Percentiles rank a stretch among this genome's conserved stretches.
Evolutionary conservation across 495 filamentous ascomycete species (phyloP).

Genomic region (Pyronema domesticum): DNA sequence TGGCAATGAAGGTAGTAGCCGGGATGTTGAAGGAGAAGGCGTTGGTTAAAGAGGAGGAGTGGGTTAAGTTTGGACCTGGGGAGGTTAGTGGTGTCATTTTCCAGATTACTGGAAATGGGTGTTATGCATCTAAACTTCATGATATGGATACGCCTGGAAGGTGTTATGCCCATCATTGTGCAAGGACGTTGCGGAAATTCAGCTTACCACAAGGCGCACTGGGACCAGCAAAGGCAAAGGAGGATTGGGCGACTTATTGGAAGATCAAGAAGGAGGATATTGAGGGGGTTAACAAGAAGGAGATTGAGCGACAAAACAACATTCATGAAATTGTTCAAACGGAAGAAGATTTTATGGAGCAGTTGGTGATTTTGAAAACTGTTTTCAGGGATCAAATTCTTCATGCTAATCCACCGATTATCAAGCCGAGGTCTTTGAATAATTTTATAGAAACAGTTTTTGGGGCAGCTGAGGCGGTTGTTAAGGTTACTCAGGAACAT

Average conservation of each 20-base stretch:
- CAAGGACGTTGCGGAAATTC: constrained; percentile 83
- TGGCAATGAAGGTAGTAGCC: constrained; percentile 60
- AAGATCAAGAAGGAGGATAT: constrained; percentile 59
- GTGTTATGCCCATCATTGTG: constrained; percentile 90
- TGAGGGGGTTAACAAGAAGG: constrained; percentile 56
- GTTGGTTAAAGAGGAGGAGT: constrained; percentile 81
- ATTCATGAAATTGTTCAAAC: constrained; percentile 91
- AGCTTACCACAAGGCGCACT: constrained; percentile 36
- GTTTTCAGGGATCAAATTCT: constrained; percentile 74
- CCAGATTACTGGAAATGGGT: constrained; percentile 83
- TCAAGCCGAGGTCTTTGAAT: constrained; percentile 50
- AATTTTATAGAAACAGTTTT: constrained; percentile 77
- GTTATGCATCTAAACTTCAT: constrained; percentile 73
- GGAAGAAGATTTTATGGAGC: constrained; percentile 77
- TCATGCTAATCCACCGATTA: constrained; percentile 58
- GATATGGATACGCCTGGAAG: constrained; percentile 51
- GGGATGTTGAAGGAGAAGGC: constrained; percentile 66
- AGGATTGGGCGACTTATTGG: constrained; percentile 89
- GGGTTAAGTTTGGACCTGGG: constrained; percentile 76
- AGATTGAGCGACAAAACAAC: constrained; percentile 83
- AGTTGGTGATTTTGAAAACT: constrained; percentile 62
- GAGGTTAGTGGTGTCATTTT: constrained; percentile 72
- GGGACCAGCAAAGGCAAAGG: constrained; percentile 45
- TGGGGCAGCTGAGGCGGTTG: constrained; percentile 73
- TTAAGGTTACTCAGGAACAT: constrained; percentile 81